Evolutionary conservation across 1,284 basidiomycete species (phyloP).

Genomic region (Volvariella volvacea): DNA sequence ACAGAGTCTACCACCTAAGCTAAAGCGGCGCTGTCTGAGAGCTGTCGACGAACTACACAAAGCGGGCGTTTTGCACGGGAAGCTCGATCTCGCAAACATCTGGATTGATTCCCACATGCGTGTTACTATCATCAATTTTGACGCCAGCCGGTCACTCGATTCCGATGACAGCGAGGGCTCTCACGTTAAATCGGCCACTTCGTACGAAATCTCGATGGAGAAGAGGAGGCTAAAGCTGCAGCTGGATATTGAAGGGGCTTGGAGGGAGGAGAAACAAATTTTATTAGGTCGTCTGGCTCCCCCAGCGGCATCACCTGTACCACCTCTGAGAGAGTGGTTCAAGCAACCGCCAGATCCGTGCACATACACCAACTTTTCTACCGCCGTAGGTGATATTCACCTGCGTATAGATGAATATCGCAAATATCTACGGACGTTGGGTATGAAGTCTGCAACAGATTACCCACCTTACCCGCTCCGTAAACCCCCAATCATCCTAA

Average conservation of each 20-base stretch:
- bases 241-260: slow-evolving; percentile 30
- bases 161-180: slow-evolving; percentile 29
- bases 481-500: no score
- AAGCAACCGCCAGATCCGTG: no score
- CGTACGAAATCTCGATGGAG: slow-evolving; percentile 40
- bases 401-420: no score
- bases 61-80: slow-evolving; percentile 43
- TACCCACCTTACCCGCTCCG: no score
- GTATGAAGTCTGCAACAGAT: no score
- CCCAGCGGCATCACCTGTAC: no score
- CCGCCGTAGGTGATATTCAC: no score
- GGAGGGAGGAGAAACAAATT: slow-evolving; percentile 15
- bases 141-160: slow-evolving; percentile 33
- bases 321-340: no score
- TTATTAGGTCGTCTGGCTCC: no score
- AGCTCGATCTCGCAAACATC: slow-evolving; percentile 45
- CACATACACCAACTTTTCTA: no score
- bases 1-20: slow-evolving; percentile 39
- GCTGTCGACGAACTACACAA: slow-evolving; percentile 44
- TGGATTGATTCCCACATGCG: slow-evolving; percentile 49
- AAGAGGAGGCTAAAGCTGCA: slow-evolving; percentile 50
- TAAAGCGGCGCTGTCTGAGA: slow-evolving; percentile 42
- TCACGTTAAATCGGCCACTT: slow-evolving; percentile 28
- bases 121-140: slow-evolving; percentile 53
- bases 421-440: no score